These are phyloP conservation scores for Carpinus fangiana DNA, from an alignment of 306 rosid genomes.

Conservation along the genomic window DNA sequence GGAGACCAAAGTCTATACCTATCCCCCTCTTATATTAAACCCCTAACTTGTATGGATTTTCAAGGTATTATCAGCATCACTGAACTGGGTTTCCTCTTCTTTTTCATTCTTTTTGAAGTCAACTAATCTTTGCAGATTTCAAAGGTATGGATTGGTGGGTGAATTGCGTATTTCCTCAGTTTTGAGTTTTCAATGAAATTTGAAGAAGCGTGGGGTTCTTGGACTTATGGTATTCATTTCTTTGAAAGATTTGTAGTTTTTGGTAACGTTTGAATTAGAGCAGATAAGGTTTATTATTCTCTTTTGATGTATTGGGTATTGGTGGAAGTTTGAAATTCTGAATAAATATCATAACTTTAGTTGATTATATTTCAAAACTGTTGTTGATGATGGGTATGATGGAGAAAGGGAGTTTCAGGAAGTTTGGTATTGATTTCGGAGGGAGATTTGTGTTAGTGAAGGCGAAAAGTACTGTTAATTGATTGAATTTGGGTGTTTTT, in stretches of 20 bases:
- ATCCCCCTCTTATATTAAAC: conserved; percentile 19
- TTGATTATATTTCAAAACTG: conserved; percentile 35
- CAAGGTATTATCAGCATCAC: conserved; percentile 16
- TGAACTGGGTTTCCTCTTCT: conserved; percentile 4
- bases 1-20: conserved; percentile 28
- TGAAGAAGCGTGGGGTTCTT: background rate
- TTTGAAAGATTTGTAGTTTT: conserved; percentile 5
- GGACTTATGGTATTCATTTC: conserved; percentile 13
- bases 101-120: conserved; percentile 4
- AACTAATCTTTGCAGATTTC: background rate
- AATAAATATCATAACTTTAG: conserved; percentile 4
- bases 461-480: conserved; percentile 7
- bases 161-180: conserved; percentile 32
- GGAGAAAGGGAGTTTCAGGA: conserved; percentile 5
- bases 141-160: conserved; percentile 29
- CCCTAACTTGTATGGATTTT: conserved; percentile 17
- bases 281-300: background rate
- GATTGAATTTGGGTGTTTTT: background rate
- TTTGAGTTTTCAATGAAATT: conserved; percentile 26
- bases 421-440: background rate
- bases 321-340: conserved; percentile 26
- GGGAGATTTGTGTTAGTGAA: background rate
- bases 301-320: conserved; percentile 26
- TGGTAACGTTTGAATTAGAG: background rate
- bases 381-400: conserved; percentile 35